Percentiles rank a stretch among this genome's conserved stretches.
phyloP scores from a whole-genome alignment of 345 rosid genomes.

The Fremontodendron californicum region DNA sequence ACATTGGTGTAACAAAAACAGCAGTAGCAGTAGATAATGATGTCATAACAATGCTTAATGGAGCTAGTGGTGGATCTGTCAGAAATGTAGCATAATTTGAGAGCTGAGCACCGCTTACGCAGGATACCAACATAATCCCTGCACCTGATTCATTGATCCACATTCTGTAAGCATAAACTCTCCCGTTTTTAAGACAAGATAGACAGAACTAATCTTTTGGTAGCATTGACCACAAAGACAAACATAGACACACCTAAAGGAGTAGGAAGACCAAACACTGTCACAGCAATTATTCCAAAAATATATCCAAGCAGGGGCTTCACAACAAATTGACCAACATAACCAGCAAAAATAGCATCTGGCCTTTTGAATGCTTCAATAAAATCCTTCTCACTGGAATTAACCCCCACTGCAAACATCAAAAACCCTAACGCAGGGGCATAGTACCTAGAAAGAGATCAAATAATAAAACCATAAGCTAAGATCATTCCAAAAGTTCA shows the following conservation, averaged over 20 bases:
- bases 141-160: conserved; percentile 49
- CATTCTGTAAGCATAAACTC: conserved; percentile 9
- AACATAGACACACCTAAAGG: conserved; percentile 49
- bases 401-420: conserved; percentile 98
- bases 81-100: conserved; percentile 89
- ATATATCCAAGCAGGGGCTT: conserved; percentile 87
- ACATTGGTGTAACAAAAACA: conserved; percentile 69
- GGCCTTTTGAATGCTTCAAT: conserved; percentile 83
- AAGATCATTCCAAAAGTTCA: background rate
- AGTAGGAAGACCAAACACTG: conserved; percentile 73
- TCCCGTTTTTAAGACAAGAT: conserved; percentile 3
- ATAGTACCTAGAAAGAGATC: conserved; percentile 60
- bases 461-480: conserved; percentile 11
- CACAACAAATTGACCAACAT: conserved; percentile 70
- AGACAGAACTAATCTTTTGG: background rate
- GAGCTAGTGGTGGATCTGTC: conserved; percentile 79
- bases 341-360: conserved; percentile 67
- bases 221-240: background rate
- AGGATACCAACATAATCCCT: conserved; percentile 91
- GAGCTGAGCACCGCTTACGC: conserved; percentile 96
- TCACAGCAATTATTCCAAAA: conserved; percentile 63
- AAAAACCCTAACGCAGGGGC: conserved; percentile 92
- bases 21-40: conserved; percentile 88
- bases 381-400: conserved; percentile 85
- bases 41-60: conserved; percentile 93